These are phyloP conservation scores for Fraxinus sp. DNA, from an alignment of 305 asterid genomes.

Conservation along the genomic window DNA sequence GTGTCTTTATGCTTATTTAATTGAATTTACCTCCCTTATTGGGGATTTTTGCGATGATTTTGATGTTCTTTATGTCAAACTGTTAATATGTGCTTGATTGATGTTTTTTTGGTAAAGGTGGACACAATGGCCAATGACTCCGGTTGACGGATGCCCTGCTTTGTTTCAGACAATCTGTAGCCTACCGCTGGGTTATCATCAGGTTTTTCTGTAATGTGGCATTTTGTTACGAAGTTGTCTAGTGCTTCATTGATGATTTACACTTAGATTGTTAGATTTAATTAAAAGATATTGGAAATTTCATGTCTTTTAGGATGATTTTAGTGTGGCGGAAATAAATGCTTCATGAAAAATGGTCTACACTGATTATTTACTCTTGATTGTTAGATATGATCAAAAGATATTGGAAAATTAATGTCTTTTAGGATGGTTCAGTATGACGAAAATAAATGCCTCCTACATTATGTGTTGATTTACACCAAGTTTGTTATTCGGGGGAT, in stretches of 20 bases:
- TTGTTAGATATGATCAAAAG: background rate
- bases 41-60: background rate
- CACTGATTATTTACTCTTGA: background rate
- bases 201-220: slow-evolving; percentile 36
- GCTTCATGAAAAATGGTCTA: background rate
- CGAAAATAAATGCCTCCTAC: background rate
- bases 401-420: slow-evolving; percentile 19
- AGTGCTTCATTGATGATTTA: slow-evolving; percentile 3
- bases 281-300: slow-evolving; percentile 9
- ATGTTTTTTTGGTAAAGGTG: slow-evolving; percentile 35
- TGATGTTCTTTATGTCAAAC: background rate
- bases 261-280: background rate
- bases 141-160: slow-evolving; percentile 61
- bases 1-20: background rate
- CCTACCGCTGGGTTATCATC: slow-evolving; percentile 55
- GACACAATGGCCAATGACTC: slow-evolving; percentile 54
- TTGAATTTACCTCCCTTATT: background rate
- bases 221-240: slow-evolving; percentile 13
- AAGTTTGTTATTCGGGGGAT: slow-evolving; percentile 1
- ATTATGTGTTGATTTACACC: slow-evolving; percentile 8
- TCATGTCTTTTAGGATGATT: slow-evolving; percentile 21
- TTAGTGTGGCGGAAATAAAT: slow-evolving; percentile 16
- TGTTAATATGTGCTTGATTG: background rate
- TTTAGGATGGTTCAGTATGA: slow-evolving; percentile 20
- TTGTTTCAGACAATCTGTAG: slow-evolving; percentile 55